These are phyloP conservation scores for Dendrocalamus latiflorus DNA, from an alignment of 202 grass and related monocot genomes.

Conservation along the genomic window DNA sequence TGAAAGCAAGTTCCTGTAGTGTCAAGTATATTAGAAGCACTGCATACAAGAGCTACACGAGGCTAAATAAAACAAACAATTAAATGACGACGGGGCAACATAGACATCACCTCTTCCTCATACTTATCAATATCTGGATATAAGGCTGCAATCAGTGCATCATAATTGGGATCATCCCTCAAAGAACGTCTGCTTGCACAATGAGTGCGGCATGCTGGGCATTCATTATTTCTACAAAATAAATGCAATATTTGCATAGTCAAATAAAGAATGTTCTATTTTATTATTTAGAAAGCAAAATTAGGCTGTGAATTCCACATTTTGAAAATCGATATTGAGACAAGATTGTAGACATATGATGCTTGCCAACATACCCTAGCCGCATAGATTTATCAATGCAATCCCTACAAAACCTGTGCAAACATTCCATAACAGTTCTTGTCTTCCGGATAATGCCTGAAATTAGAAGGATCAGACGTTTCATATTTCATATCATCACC, in stretches of 20 bases:
- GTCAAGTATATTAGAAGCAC: slow-evolving; percentile 22
- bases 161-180: slow-evolving; percentile 98
- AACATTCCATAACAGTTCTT: slow-evolving; percentile 98
- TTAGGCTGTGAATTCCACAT: slow-evolving; percentile 1
- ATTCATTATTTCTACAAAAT: slow-evolving; percentile 94
- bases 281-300: slow-evolving; percentile 13
- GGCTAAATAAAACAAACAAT: not conserved
- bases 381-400: slow-evolving; percentile 99
- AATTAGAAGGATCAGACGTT: slow-evolving; percentile 18
- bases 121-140: slow-evolving; percentile 99
- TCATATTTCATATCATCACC: not conserved
- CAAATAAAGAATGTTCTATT: slow-evolving; percentile 7
- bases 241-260: slow-evolving; percentile 10
- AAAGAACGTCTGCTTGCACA: slow-evolving; percentile 96
- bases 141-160: slow-evolving; percentile 82
- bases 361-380: slow-evolving; percentile 60
- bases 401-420: slow-evolving; percentile 95
- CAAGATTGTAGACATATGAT: not conserved
- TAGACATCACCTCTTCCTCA: slow-evolving; percentile 86
- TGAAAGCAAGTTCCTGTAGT: slow-evolving; percentile 86
- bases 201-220: slow-evolving; percentile 92
- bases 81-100: slow-evolving; percentile 1
- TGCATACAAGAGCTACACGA: slow-evolving; percentile 9
- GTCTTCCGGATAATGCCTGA: slow-evolving; percentile 96
- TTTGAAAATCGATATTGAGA: not conserved